phyloP scores from a whole-genome alignment of 768 basidiomycete genomes.

The Hydnomerulius pinastri region DNA sequence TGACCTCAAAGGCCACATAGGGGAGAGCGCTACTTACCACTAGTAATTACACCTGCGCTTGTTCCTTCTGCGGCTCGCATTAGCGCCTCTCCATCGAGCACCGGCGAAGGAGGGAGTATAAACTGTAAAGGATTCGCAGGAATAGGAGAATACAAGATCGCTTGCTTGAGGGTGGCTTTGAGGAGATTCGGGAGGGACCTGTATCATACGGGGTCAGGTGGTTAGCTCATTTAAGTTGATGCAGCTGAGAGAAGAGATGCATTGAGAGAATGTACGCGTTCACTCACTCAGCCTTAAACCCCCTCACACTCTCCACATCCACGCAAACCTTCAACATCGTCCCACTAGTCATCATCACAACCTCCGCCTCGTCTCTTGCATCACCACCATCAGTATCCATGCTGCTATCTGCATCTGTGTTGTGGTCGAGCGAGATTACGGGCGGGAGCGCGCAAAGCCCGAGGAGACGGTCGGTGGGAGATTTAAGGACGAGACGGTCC shows the following conservation, averaged over 20 bases:
- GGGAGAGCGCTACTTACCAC: slow-evolving; percentile 47
- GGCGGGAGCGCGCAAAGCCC: slow-evolving; percentile 57
- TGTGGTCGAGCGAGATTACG: slow-evolving; percentile 21
- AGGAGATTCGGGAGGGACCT: slow-evolving; percentile 65
- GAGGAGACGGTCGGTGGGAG: slow-evolving; percentile 65
- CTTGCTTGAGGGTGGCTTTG: slow-evolving; percentile 81
- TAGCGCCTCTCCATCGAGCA: slow-evolving; percentile 74
- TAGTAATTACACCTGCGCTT: slow-evolving; percentile 68
- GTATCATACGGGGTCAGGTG: slow-evolving; percentile 38
- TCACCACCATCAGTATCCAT: slow-evolving; percentile 11
- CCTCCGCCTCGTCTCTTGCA: slow-evolving; percentile 14
- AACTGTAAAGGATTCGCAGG: slow-evolving; percentile 80
- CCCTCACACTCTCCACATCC: slow-evolving; percentile 59
- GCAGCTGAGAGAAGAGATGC: not conserved
- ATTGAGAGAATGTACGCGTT: not conserved
- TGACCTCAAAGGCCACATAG: not conserved
- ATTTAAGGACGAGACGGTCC: slow-evolving; percentile 73
- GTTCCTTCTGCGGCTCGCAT: slow-evolving; percentile 81
- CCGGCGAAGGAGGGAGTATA: slow-evolving; percentile 66
- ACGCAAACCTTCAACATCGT: slow-evolving; percentile 68
- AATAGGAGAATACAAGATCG: slow-evolving; percentile 74
- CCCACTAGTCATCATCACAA: slow-evolving; percentile 55
- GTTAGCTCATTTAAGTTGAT: not conserved
- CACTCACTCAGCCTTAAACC: slow-evolving; percentile 65
- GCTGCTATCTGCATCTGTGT: slow-evolving; percentile 10